Base-by-base conservation (phyloP, 176 grass and related monocot genomes). In the Zizania latifolia region DNA sequence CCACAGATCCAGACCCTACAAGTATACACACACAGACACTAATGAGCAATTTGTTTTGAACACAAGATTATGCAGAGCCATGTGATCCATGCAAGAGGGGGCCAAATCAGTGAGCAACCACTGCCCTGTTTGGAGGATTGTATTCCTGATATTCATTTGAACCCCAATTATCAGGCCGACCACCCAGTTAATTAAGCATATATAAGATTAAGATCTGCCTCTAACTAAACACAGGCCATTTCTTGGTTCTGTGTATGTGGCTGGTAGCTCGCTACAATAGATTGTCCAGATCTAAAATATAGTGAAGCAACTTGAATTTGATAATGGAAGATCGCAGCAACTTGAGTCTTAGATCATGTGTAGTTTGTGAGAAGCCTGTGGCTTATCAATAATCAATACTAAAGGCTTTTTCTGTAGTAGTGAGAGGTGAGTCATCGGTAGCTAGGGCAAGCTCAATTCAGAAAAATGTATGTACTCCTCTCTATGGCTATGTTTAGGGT, bases 61-160 rank as follows among this genome's bases (percentile, higher is more conserved):
- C 30, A 28, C 17, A 24, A 46, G 38, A 54, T 35, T 28, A 65
- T 60, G 21, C 35, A 63, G 29, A 62, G 55, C 56, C 72, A 86
- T 56, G 23, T 19, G 59, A 31, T 38, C 33, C 36, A 72, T 38
- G 40, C 36, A 72, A 87, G 39, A 23, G 41, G 41, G 59, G 41
- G 59, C 59, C 31, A 78, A 78, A 87, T 64, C 6, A 65, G 38
- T 43, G 68, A 74, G 29, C 60, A 65, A 60, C 76, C 48, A 64
- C 58, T 45, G 37, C 72, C 79, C 22, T 65, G 5, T 82, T 82
- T 78, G 39, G 27, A 66, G 85, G 85, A 87, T 87, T 77, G 44
- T 65, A 82, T 87, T 87, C 79, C 32, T n/a, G 36, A 57, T 33
- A 59, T 34, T 87, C 17, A 38, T 59, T 77, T 86, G 72, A 82